Base-by-base conservation (phyloP, 208 protist species). In the Crithidia sp. region DNA sequence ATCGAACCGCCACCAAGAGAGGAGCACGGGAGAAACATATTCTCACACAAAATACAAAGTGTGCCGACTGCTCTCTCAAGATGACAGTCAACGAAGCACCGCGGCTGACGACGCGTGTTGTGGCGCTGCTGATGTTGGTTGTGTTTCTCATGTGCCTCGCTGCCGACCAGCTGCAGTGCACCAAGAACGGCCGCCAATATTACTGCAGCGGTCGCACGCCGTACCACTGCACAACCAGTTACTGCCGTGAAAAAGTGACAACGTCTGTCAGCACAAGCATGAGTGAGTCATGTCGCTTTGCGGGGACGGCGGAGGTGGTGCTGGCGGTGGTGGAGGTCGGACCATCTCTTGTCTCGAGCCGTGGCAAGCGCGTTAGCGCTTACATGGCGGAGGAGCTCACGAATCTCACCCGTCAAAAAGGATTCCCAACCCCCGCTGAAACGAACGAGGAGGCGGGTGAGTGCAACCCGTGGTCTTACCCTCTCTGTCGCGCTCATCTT, bases 11-110 rank as follows among this genome's bases (percentile, higher is more conserved):
- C 14, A 13, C 14, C 13, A 13, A 8, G 4, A 17, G 8, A 7
- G 12, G 52, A 28, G 0, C 13, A 40, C 39, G 28, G 39, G 17
- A 58, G 13, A 8, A 5, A 28, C 59, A 28, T 7, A 4, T 14
- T 53, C 59, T 28, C 59, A 52, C 36, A 64, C 43, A 49, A 14
- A 53, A 7, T 4, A 47, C 14, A 2, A 16, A 55, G 43, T n/a
- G 36, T 28, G 28, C 28, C 28, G 28, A 28, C 28, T 28, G 28
- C 28, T 28, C 28, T 28, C 28, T 28, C 28, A n/a, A 4, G 13
- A 83, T 79, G 63, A 10, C 43, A 7, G 37, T 80, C 8, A 76
- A 78, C 37, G 85, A 89, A 64, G 77, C 81, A 2, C 78, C 78
- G 55, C 67, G 73, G 60, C 65, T 86, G 16, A 86, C 81, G 37